Evolutionary conservation across 176 grass and related monocot species (phyloP).

Genomic region (Alloteropsis semialata): DNA sequence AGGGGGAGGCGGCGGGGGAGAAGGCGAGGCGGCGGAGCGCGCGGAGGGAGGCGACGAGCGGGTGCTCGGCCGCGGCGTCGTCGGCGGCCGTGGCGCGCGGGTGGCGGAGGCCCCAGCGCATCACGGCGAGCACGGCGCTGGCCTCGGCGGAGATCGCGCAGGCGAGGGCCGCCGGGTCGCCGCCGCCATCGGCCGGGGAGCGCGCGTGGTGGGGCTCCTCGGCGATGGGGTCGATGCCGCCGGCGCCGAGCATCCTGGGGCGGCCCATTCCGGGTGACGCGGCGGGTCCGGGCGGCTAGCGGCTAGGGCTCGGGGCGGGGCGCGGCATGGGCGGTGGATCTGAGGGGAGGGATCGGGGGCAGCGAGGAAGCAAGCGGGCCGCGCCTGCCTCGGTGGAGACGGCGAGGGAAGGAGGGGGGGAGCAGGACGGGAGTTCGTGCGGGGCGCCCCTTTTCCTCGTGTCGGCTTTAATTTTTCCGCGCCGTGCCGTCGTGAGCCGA

Average conservation of each 20-base stretch:
- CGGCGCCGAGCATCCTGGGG: conserved; percentile 37
- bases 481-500: not conserved
- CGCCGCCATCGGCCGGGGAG: not conserved
- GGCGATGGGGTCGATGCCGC: conserved; percentile 60
- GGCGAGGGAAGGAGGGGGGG: not conserved
- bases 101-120: conserved; percentile 74
- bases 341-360: conserved; percentile 23
- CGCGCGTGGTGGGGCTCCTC: conserved; percentile 32
- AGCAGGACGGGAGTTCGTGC: conserved; percentile 31
- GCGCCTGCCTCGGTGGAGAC: conserved; percentile 21
- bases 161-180: conserved; percentile 51
- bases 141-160: conserved; percentile 80
- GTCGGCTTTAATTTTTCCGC: conserved; percentile 39
- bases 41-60: conserved; percentile 71
- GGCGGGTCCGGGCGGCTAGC: not conserved
- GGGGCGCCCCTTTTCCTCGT: conserved; percentile 13
- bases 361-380: not conserved
- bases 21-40: conserved; percentile 80
- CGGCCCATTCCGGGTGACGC: conserved; percentile 34
- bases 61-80: conserved; percentile 58
- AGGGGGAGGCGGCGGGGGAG: conserved; percentile 25
- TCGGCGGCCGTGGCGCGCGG: conserved; percentile 36
- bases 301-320: not conserved
- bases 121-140: conserved; percentile 78
- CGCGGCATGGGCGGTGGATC: conserved; percentile 38